Evolutionary conservation across 371 early-diverging fungal genomes (phyloP).

Genomic region (Apophysomyces elegans): DNA sequence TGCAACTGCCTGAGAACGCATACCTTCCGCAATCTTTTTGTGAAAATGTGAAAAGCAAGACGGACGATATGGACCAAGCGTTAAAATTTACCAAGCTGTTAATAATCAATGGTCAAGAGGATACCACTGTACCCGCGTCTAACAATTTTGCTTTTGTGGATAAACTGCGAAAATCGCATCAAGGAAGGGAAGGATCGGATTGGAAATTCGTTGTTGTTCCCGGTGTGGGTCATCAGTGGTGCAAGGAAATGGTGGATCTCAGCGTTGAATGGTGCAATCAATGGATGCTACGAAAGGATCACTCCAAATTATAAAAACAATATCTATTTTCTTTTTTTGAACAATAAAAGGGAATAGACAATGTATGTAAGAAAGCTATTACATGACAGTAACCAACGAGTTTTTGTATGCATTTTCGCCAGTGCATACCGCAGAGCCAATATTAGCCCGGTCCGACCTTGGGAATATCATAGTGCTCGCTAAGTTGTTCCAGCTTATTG

Average conservation of each 20-base stretch:
- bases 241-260: constrained; percentile 33
- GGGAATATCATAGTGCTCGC: constrained; percentile 76
- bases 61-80: constrained; percentile 21
- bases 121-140: constrained; percentile 33
- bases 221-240: constrained; percentile 45
- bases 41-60: constrained; percentile 17
- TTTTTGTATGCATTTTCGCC: background rate
- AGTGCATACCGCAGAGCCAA: background rate
- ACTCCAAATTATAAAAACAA: constrained; percentile 8
- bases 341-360: too few species aligned
- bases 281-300: constrained; percentile 35
- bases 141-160: constrained; percentile 30
- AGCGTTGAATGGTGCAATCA: constrained; percentile 34
- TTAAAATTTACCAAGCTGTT: constrained; percentile 36
- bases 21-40: constrained; percentile 33
- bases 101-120: constrained; percentile 41
- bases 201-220: constrained; percentile 38
- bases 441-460: constrained; percentile 71
- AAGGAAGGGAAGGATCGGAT: constrained; percentile 32
- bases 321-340: background rate
- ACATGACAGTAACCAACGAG: too few species aligned
- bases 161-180: constrained; percentile 20
- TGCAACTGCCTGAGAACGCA: constrained; percentile 12
- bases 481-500: constrained; percentile 65
- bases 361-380: too few species aligned